Percentiles rank a stretch among this genome's conserved stretches.
Evolutionary conservation across 306 rosid species (phyloP).

Genomic region (Psophocarpus tetragonolobus): DNA sequence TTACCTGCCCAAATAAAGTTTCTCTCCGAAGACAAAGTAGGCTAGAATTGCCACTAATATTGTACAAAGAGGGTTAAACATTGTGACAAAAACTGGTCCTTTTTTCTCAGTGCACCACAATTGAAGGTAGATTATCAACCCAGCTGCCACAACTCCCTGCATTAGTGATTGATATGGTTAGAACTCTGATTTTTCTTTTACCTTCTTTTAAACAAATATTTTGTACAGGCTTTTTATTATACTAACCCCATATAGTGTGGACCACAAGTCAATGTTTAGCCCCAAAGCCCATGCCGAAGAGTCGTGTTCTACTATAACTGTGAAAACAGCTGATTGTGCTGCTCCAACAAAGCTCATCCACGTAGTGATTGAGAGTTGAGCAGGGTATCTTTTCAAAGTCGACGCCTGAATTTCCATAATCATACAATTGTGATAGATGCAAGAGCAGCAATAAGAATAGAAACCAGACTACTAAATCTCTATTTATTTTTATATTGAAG

Average conservation of each 20-base stretch:
- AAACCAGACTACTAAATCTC: not conserved
- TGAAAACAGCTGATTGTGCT: constrained; percentile 73
- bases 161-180: constrained; percentile 14
- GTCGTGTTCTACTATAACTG: constrained; percentile 45
- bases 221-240: not conserved
- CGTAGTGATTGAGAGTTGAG: constrained; percentile 69
- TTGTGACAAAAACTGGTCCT: constrained; percentile 88
- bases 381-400: constrained; percentile 80
- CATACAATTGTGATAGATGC: not conserved
- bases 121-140: constrained; percentile 56
- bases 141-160: constrained; percentile 72
- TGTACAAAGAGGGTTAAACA: constrained; percentile 67
- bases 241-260: constrained; percentile 69
- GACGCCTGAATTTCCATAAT: constrained; percentile 54
- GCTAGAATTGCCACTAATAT: constrained; percentile 70
- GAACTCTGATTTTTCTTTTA: not conserved
- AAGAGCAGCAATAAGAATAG: not conserved
- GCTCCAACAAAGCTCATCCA: constrained; percentile 84
- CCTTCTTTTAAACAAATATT: not conserved
- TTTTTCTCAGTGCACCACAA: constrained; percentile 73
- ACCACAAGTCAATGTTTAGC: constrained; percentile 69
- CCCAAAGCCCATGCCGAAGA: constrained; percentile 71
- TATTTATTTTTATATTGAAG: not conserved
- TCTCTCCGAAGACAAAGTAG: constrained; percentile 82
- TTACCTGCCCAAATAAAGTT: constrained; percentile 76